Conservation (phyloP, 2,329 filamentous ascomycete species). For the Claviceps spartinae region DNA sequence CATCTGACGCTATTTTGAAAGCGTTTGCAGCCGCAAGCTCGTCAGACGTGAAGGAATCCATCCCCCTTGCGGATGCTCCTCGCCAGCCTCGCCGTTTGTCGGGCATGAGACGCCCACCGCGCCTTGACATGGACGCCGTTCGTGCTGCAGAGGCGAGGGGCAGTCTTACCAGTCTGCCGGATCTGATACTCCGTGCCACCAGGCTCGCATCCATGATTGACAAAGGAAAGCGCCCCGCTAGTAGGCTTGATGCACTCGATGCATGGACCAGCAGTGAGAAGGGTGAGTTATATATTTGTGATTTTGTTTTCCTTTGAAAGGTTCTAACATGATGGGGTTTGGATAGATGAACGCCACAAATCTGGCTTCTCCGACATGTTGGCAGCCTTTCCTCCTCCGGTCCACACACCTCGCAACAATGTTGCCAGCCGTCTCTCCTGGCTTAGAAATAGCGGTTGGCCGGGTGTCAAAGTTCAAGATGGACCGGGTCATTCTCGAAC, state of each 20-base stretch:
- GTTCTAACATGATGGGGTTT: slow-evolving; percentile 3
- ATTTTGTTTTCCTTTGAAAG: not conserved
- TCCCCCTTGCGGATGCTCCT: slow-evolving; percentile 16
- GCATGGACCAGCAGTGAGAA: slow-evolving; percentile 35
- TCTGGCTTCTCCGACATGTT: slow-evolving; percentile 51
- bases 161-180: slow-evolving; percentile 81
- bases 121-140: slow-evolving; percentile 70
- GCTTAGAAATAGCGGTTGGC: slow-evolving; percentile 37
- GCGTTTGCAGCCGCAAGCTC: slow-evolving; percentile 37
- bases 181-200: slow-evolving; percentile 81
- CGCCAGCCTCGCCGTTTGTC: slow-evolving; percentile 32
- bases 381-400: slow-evolving; percentile 50
- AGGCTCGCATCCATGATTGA: slow-evolving; percentile 79
- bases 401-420: slow-evolving; percentile 28
- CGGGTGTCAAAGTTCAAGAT: slow-evolving; percentile 23
- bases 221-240: slow-evolving; percentile 54
- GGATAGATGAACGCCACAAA: slow-evolving; percentile 29
- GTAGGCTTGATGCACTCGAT: slow-evolving; percentile 39
- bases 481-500: slow-evolving; percentile 5
- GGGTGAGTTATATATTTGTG: slow-evolving; percentile 13
- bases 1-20: slow-evolving; percentile 33
- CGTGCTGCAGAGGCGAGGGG: slow-evolving; percentile 70
- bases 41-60: slow-evolving; percentile 24
- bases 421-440: slow-evolving; percentile 34
- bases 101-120: slow-evolving; percentile 51